phyloP scores from a whole-genome alignment of 2,329 filamentous ascomycete species.

The Cadophora gregata region DNA sequence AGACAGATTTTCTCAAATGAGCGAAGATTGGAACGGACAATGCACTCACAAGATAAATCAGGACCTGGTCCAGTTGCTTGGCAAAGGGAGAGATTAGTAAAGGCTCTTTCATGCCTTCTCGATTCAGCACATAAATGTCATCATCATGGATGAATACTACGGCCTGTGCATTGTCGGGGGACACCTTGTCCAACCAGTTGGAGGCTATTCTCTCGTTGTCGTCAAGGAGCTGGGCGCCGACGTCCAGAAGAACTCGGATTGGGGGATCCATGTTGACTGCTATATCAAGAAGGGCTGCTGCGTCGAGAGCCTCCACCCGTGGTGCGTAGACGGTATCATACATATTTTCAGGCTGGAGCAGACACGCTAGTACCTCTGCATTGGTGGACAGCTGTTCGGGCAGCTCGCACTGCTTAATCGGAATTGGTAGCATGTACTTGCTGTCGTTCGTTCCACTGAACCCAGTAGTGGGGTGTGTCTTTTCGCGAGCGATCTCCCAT shows the following conservation, averaged over 20 bases:
- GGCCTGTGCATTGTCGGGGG: constrained; percentile 45
- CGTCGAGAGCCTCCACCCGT: constrained; percentile 43
- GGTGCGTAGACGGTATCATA: constrained; percentile 39
- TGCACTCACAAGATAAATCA: constrained; percentile 45
- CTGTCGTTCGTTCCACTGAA: constrained; percentile 55
- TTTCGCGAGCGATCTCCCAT: constrained; percentile 63
- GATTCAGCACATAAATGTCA: constrained; percentile 59
- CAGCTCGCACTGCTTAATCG: constrained; percentile 61
- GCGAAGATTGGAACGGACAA: no score
- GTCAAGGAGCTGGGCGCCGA: constrained; percentile 73
- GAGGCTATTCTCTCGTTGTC: constrained; percentile 60
- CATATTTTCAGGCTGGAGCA: constrained; percentile 60
- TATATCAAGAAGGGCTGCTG: constrained; percentile 52
- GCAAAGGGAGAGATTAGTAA: constrained; percentile 65
- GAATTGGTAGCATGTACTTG: constrained; percentile 22
- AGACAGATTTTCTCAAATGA: no score
- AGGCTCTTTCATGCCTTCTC: constrained; percentile 51
- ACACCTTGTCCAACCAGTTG: constrained; percentile 55
- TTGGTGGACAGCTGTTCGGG: constrained; percentile 66
- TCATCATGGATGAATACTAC: constrained; percentile 66
- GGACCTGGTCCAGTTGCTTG: constrained; percentile 53
- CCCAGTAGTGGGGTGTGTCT: constrained; percentile 61
- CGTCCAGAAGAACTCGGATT: constrained; percentile 69
- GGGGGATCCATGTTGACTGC: constrained; percentile 49
- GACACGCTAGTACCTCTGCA: constrained; percentile 64